phyloP scores from a whole-genome alignment of 75 land plant genomes.

The Cunninghamia lanceolata region DNA sequence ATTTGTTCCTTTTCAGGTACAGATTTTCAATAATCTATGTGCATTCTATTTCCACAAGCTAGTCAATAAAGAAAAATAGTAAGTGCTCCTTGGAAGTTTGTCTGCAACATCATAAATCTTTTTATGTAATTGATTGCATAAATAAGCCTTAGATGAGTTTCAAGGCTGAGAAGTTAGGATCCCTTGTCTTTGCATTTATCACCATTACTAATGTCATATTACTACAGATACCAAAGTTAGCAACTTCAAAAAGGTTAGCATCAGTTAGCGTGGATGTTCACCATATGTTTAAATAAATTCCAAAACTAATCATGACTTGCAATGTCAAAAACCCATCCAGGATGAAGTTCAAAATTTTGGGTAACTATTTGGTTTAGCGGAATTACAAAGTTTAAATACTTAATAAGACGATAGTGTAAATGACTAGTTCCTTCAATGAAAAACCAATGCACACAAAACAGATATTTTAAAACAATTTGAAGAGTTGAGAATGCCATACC shows the following conservation, averaged over 20 bases:
- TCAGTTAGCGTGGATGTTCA: neutral
- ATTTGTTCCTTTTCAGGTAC: neutral
- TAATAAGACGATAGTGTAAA: neutral
- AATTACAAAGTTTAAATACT: neutral
- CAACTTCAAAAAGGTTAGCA: neutral
- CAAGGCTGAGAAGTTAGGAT: neutral
- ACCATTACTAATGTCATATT: neutral
- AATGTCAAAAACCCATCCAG: neutral
- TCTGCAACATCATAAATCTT: neutral
- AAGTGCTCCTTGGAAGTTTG: neutral
- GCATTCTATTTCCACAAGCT: neutral
- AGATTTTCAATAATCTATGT: neutral
- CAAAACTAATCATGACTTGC: neutral
- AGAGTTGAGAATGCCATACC: slow-evolving; percentile 28
- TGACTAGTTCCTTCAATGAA: neutral
- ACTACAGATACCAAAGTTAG: neutral
- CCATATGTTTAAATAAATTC: neutral
- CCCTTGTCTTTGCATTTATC: neutral
- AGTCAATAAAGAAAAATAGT: neutral
- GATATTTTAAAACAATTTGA: neutral
- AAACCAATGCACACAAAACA: neutral
- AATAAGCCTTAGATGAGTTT: neutral
- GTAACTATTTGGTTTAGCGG: neutral
- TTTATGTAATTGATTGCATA: slow-evolving; percentile 1
- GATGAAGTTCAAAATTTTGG: neutral